Conservation (phyloP, 208 protist genomes). For the Trypanosoma avium region DNA sequence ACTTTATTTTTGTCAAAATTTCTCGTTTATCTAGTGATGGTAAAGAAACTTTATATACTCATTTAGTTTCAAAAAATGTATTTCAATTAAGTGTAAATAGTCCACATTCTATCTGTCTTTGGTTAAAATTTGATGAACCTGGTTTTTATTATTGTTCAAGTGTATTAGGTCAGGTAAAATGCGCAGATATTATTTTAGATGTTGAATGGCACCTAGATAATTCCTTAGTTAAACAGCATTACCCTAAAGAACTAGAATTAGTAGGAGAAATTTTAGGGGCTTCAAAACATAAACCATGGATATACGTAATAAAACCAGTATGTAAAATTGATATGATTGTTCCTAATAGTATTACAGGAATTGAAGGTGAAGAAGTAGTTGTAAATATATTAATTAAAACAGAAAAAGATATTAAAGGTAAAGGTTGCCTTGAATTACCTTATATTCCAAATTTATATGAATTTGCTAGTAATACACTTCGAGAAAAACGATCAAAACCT, state of each 20-base stretch:
- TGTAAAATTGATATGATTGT: slow-evolving; percentile 36
- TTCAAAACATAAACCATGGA: slow-evolving; percentile 20
- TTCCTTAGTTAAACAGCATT: slow-evolving; percentile 1
- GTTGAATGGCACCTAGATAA: slow-evolving; percentile 29
- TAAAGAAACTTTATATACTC: background rate
- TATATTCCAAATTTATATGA: slow-evolving; percentile 26
- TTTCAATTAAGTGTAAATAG: slow-evolving; percentile 3
- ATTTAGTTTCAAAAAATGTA: background rate
- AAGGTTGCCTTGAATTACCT: slow-evolving; percentile 38
- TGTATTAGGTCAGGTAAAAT: slow-evolving; percentile 30
- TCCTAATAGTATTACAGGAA: slow-evolving; percentile 33
- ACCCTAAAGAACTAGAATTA: slow-evolving; percentile 1
- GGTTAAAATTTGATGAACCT: slow-evolving; percentile 29
- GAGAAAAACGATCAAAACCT: background rate
- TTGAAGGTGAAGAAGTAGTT: slow-evolving; percentile 57
- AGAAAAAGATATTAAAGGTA: slow-evolving; percentile 17
- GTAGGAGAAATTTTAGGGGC: background rate
- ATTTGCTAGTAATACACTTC: slow-evolving; percentile 5
- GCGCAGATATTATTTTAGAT: slow-evolving; percentile 23
- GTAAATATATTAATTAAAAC: slow-evolving; percentile 38
- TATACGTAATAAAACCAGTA: slow-evolving; percentile 34
- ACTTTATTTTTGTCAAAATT: slow-evolving; percentile 18
- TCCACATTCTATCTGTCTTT: background rate
- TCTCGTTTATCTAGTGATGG: background rate
- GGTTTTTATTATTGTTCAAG: slow-evolving; percentile 43